phyloP scores from a whole-genome alignment of 2,329 filamentous ascomycete genomes.

The Leptographium procerum region DNA sequence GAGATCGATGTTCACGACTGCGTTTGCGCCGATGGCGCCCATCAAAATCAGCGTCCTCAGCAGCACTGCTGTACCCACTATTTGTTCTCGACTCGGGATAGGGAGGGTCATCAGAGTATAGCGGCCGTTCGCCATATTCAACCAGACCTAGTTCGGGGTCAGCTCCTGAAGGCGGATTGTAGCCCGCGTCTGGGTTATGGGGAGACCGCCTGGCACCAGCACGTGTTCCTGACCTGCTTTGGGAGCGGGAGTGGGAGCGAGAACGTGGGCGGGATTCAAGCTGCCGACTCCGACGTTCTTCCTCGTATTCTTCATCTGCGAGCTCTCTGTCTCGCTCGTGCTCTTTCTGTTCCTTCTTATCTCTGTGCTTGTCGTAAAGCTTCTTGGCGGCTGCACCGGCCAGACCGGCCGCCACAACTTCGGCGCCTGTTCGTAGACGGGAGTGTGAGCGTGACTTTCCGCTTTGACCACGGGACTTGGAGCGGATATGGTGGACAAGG shows the following conservation, averaged over 20 bases:
- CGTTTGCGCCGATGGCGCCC: background rate
- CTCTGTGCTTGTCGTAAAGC: constrained; percentile 47
- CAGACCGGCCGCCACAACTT: constrained; percentile 49
- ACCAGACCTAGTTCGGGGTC: constrained; percentile 58
- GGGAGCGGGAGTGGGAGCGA: constrained; percentile 12
- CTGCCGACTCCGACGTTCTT: constrained; percentile 21
- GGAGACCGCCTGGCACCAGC: constrained; percentile 25
- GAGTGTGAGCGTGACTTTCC: constrained; percentile 34
- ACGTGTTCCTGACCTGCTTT: constrained; percentile 16
- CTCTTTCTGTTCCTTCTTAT: constrained; percentile 41
- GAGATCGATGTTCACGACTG: background rate
- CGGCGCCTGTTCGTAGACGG: constrained; percentile 40
- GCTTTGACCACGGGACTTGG: constrained; percentile 32
- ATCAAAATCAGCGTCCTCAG: constrained; percentile 23
- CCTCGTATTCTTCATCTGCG: constrained; percentile 18
- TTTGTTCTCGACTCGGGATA: constrained; percentile 19
- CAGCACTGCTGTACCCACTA: constrained; percentile 33
- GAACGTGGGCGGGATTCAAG: background rate
- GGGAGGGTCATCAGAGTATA: constrained; percentile 29
- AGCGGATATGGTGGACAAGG: constrained; percentile 44
- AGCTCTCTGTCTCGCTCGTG: constrained; percentile 20
- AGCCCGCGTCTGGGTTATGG: constrained; percentile 30
- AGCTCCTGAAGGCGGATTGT: constrained; percentile 23
- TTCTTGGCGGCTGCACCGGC: constrained; percentile 50
- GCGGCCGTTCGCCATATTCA: constrained; percentile 51